phyloP scores from a whole-genome alignment of 2,329 filamentous ascomycete species.

The Fusarium sp. region DNA sequence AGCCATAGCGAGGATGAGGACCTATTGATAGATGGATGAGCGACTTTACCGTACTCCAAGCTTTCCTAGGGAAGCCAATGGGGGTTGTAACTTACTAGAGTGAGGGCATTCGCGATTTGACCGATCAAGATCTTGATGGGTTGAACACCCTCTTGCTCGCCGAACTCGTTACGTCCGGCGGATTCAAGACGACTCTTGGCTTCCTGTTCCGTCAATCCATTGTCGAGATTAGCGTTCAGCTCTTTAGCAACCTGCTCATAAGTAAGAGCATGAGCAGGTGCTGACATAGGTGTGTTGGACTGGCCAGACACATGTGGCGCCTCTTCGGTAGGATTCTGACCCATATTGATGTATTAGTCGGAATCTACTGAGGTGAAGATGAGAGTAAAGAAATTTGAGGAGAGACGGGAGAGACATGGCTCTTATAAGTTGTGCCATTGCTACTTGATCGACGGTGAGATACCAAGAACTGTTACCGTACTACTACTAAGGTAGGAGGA shows the following conservation, averaged over 20 bases:
- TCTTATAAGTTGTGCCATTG: conserved; percentile 3
- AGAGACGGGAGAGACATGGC: not conserved
- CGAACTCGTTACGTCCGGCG: conserved; percentile 72
- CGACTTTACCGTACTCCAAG: conserved; percentile 25
- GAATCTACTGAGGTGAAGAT: not conserved
- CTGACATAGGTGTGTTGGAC: conserved; percentile 40
- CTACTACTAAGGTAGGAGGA: too few species aligned
- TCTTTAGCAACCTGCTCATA: conserved; percentile 34
- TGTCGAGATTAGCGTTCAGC: conserved; percentile 20
- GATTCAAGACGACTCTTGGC: conserved; percentile 65
- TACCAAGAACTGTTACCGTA: too few species aligned
- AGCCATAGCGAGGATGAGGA: conserved; percentile 67
- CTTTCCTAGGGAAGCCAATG: conserved; percentile 1
- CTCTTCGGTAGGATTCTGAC: conserved; percentile 24
- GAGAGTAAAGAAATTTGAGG: rapidly evolving
- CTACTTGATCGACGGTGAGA: not conserved
- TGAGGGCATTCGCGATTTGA: conserved; percentile 77
- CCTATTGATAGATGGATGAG: conserved; percentile 47
- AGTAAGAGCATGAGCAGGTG: conserved; percentile 38
- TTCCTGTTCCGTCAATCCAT: conserved; percentile 27
- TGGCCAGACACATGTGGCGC: conserved; percentile 37
- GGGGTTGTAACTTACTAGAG: conserved; percentile 59
- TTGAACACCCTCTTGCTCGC: conserved; percentile 68
- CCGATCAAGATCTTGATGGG: conserved; percentile 71
- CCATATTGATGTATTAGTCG: conserved; percentile 30